phyloP scores from a whole-genome alignment of 2,329 filamentous ascomycete species.

The Trichoderma guizhouense region DNA sequence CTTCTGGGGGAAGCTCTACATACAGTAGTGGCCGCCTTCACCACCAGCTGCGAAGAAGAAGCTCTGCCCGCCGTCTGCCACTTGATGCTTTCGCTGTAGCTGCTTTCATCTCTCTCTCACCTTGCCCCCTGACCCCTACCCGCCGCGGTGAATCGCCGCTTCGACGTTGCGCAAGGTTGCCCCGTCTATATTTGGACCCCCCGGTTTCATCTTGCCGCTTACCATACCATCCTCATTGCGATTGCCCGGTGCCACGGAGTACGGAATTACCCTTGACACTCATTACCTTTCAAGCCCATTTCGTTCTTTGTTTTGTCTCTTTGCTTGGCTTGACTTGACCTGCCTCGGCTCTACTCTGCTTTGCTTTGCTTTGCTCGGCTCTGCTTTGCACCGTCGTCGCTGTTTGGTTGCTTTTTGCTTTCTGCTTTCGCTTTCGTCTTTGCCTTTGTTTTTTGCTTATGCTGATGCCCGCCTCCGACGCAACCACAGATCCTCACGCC shows the following conservation, averaged over 20 bases:
- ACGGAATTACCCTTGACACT: constrained; percentile 6
- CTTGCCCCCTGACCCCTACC: constrained; percentile 16
- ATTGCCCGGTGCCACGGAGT: constrained; percentile 4
- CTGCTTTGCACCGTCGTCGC: neutral
- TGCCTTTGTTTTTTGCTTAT: neutral
- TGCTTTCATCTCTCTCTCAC: constrained; percentile 11
- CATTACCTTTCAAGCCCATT: constrained; percentile 22
- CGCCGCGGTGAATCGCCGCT: constrained; percentile 16
- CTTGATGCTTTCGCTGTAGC: neutral
- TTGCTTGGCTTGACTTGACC: neutral
- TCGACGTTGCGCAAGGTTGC: constrained; percentile 26
- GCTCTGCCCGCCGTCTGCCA: constrained; percentile 9
- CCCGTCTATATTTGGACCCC: constrained; percentile 21
- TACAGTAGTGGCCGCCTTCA: neutral
- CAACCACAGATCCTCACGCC: constrained; percentile 45
- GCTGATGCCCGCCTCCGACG: constrained; percentile 23
- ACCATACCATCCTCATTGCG: constrained; percentile 11
- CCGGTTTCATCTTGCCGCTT: constrained; percentile 23
- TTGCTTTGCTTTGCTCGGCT: neutral
- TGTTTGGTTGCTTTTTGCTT: neutral
- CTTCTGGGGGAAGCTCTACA: neutral
- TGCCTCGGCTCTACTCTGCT: neutral
- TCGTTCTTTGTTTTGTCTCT: neutral
- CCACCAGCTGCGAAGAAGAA: neutral
- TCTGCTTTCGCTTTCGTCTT: too few relatives aligned